Base-by-base conservation (phyloP, 2,329 filamentous ascomycete genomes). In the Curvularia spicifera region DNA sequence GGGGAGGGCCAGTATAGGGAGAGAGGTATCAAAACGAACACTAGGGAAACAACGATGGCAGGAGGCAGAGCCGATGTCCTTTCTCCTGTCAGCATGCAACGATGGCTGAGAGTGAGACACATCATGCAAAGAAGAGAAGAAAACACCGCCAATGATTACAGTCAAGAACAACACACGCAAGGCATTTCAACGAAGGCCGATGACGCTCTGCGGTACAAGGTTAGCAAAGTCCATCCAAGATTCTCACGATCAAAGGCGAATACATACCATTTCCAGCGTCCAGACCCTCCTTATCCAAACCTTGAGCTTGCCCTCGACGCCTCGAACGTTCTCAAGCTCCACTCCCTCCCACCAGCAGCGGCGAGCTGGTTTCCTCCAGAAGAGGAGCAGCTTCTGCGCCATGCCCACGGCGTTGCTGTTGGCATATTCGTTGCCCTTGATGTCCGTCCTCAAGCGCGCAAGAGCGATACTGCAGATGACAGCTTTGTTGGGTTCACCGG, bases 271-370 rank as follows among this genome's bases (percentile, higher is more conserved):
- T 83, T 99, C 95, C 58, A 99, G 84, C 59, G 95, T 99, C 95
- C 95, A 99, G 59, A 99, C 95, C 71, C 95, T 87, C 73, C 95
- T 85, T 76, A 99, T 98, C 95, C 95, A 99, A 57, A 99, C 93
- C 80, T 99, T 99, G 67, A 99, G 84, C 76, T 89, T 91, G 51
- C 93, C 94, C 51, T 96, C 87, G 7, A 98, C 90, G 13, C 95
- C 95, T 50, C 96, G 92, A 12, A 99, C 91, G 65, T 91, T 84
- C 18, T 95, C 87, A 44, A 99, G 83, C 76, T 98, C 93, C 37
- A 99, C 90, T 24, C 95, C 95, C 77, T 99, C 95, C 95, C 95
- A 99, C 95, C 95, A 99, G 82, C 95, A 99, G 76, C 95, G 86
- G 60, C 95, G 84, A 13, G 95, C 95, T 15, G 95, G 95, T 79